A percentile compares a stretch with the other conserved stretches of the same genome.
Conservation (phyloP, 768 basidiomycete genomes). For the Calvatia gigantea region DNA sequence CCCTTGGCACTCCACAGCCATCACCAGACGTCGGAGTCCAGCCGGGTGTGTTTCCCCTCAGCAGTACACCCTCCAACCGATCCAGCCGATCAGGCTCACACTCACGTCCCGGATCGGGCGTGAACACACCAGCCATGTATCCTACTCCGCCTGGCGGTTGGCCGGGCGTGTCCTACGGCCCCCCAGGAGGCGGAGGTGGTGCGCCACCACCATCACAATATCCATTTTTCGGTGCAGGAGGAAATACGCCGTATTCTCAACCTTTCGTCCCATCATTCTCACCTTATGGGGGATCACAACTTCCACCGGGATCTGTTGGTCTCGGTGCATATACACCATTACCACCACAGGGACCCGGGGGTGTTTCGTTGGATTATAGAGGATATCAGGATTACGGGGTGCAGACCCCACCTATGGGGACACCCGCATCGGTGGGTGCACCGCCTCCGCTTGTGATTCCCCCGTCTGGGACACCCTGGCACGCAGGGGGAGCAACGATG, state of each 20-base stretch:
- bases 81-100: neutral
- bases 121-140: conserved; percentile 3
- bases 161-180: neutral
- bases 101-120: neutral
- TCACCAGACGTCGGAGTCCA: neutral
- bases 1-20: conserved; percentile 13
- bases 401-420: neutral
- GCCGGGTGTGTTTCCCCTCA: conserved; percentile 8
- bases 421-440: neutral
- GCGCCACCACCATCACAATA: neutral
- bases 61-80: neutral
- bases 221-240: neutral
- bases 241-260: neutral
- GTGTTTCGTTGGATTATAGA: conserved; percentile 8
- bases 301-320: neutral
- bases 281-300: conserved; percentile 2
- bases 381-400: conserved; percentile 2
- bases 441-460: neutral
- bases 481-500: neutral
- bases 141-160: neutral
- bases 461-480: neutral
- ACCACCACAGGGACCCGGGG: conserved; percentile 1
- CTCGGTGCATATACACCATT: neutral
- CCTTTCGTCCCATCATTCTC: neutral
- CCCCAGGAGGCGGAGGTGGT: neutral